A percentile compares a stretch with the other conserved stretches of the same genome.
phyloP scores from a whole-genome alignment of 2,329 filamentous ascomycete species.

The Sordariomycetes sp. region DNA sequence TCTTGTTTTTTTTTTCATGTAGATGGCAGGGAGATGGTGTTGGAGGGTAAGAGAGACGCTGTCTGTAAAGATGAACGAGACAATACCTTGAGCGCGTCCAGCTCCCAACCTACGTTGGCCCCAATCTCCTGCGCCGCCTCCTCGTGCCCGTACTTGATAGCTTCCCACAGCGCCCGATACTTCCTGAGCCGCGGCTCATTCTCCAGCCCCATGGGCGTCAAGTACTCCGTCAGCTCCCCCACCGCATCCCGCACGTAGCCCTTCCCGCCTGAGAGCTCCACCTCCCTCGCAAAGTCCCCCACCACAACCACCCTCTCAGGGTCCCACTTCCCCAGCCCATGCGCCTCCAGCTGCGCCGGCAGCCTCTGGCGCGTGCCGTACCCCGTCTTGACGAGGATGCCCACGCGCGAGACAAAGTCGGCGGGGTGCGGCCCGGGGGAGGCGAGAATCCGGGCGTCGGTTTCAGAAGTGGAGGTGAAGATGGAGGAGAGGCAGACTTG shows the following conservation, averaged over 20 bases:
- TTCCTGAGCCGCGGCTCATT: slow-evolving; percentile 22
- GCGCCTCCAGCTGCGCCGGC: slow-evolving; percentile 29
- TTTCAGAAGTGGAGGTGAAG: slow-evolving; percentile 13
- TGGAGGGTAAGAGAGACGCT: background rate
- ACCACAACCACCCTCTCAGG: slow-evolving; percentile 27
- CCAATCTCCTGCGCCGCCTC: slow-evolving; percentile 22
- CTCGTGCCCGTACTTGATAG: slow-evolving; percentile 23
- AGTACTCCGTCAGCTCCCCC: slow-evolving; percentile 5
- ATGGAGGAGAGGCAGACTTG: slow-evolving; percentile 14
- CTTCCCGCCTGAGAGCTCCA: background rate
- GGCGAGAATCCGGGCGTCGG: slow-evolving; percentile 26
- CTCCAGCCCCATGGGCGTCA: slow-evolving; percentile 6
- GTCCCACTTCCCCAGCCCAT: slow-evolving; percentile 17
- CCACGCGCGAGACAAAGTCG: slow-evolving; percentile 30
- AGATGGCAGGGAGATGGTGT: background rate
- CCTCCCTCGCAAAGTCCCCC: slow-evolving; percentile 20
- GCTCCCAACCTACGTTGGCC: slow-evolving; percentile 29
- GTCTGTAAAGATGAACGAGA: background rate
- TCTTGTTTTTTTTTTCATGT: background rate
- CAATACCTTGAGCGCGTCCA: slow-evolving; percentile 34
- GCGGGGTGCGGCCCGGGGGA: slow-evolving; percentile 24
- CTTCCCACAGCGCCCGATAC: slow-evolving; percentile 23
- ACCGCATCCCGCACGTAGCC: slow-evolving; percentile 25
- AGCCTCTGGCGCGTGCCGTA: slow-evolving; percentile 38
- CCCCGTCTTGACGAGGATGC: slow-evolving; percentile 40